Conservation (phyloP, 352 stramenopile species). For the Phytophthora melonis region DNA sequence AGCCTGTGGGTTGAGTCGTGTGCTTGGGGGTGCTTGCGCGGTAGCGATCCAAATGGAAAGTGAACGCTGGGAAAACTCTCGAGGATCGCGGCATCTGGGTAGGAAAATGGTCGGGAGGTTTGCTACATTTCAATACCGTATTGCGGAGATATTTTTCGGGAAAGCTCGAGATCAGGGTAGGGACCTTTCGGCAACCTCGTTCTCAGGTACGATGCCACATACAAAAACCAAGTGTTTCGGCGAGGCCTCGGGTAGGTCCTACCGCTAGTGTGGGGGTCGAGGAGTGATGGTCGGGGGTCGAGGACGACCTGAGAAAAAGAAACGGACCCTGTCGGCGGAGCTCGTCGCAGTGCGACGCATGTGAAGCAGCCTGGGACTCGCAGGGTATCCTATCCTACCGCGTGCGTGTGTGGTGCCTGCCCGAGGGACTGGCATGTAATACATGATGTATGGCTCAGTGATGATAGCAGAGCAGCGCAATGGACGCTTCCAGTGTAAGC, state of each 20-base stretch:
- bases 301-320: slow-evolving; percentile 19
- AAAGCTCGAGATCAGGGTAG: slow-evolving; percentile 8
- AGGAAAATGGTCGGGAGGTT: not conserved
- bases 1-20: not conserved
- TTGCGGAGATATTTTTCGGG: not conserved
- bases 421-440: too few relatives aligned
- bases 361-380: not conserved
- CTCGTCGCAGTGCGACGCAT: not conserved
- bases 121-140: not conserved
- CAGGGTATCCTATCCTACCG: not conserved
- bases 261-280: slow-evolving; percentile 16
- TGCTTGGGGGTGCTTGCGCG: slow-evolving; percentile 18
- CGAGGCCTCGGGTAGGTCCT: slow-evolving; percentile 6
- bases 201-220: slow-evolving; percentile 15
- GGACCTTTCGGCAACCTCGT: slow-evolving; percentile 3
- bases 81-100: not conserved
- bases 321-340: not conserved
- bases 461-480: too few relatives aligned
- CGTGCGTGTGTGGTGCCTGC: too few relatives aligned
- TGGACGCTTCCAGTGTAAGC: too few relatives aligned
- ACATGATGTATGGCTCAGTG: too few relatives aligned
- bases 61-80: slow-evolving; percentile 9
- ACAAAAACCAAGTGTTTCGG: slow-evolving; percentile 21
- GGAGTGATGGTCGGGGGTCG: not conserved
- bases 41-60: slow-evolving; percentile 28